These are phyloP conservation scores for Coemansia sp. DNA, from an alignment of 192 early-diverging fungal genomes.

Conservation along the genomic window DNA sequence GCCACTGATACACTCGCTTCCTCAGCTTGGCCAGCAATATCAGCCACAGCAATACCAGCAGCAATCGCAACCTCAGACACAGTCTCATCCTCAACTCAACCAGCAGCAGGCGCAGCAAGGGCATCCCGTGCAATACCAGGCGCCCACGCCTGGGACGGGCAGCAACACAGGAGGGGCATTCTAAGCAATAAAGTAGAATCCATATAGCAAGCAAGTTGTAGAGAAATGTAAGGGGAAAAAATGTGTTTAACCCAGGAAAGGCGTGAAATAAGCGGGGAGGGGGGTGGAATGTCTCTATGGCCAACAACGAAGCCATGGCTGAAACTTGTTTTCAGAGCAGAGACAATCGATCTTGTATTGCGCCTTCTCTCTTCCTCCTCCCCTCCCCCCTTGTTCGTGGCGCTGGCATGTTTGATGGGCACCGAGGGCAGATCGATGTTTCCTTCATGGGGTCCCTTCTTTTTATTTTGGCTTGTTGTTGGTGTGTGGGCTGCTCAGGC, in stretches of 20 bases:
- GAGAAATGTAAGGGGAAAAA: not conserved
- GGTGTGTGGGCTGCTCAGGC: not conserved
- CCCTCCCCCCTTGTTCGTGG: not conserved
- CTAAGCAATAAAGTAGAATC: not conserved
- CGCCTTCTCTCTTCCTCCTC: too few species aligned
- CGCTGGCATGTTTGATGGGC: not conserved
- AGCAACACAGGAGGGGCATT: slow-evolving; percentile 3
- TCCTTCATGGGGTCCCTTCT: too few species aligned
- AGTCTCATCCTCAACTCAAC: slow-evolving; percentile 2
- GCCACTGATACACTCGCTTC: slow-evolving; percentile 3
- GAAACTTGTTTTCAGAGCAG: not conserved
- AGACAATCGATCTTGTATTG: not conserved
- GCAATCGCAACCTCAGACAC: slow-evolving; percentile 3
- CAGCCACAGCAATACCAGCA: slow-evolving; percentile 18
- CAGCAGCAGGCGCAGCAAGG: slow-evolving; percentile 16
- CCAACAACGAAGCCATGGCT: too few species aligned
- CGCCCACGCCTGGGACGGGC: slow-evolving; percentile 2
- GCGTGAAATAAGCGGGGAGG: too few species aligned
- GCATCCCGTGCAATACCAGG: slow-evolving; percentile 5
- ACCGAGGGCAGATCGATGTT: too few species aligned
- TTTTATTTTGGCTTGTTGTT: too few species aligned
- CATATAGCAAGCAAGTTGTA: too few species aligned
- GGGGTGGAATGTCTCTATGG: too few species aligned
- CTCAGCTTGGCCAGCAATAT: slow-evolving; percentile 10
- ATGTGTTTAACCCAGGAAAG: too few species aligned